Percentiles rank a stretch among this genome's conserved stretches.
Evolutionary conservation across 345 rosid genomes (phyloP).

Genomic region (Microcos paniculata): DNA sequence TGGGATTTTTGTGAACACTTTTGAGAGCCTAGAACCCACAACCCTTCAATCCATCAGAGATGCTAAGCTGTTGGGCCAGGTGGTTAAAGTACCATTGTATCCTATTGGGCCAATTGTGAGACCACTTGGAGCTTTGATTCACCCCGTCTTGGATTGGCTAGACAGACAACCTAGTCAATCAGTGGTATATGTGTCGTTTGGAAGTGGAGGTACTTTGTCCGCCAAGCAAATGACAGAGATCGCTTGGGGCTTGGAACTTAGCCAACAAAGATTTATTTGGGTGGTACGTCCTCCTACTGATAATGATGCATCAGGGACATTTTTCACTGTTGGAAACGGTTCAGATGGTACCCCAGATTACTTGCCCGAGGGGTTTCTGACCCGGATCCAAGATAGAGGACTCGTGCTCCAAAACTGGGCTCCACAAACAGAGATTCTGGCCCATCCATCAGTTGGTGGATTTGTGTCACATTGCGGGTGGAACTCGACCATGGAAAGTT

Average conservation of each 20-base stretch:
- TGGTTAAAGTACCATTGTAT: slow-evolving; percentile 32
- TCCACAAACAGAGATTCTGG: slow-evolving; percentile 53
- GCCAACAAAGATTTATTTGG: slow-evolving; percentile 63
- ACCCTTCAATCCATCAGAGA: slow-evolving; percentile 37
- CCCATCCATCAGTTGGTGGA: slow-evolving; percentile 58
- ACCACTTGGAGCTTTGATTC: neutral
- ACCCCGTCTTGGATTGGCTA: slow-evolving; percentile 40
- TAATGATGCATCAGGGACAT: slow-evolving; percentile 16
- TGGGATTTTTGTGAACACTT: slow-evolving; percentile 59
- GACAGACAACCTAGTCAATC: slow-evolving; percentile 47
- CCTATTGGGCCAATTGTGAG: slow-evolving; percentile 47
- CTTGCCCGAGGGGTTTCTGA: slow-evolving; percentile 55
- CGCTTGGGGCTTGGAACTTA: slow-evolving; percentile 70
- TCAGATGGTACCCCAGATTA: slow-evolving; percentile 16
- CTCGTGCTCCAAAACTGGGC: slow-evolving; percentile 55
- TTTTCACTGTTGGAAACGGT: slow-evolving; percentile 15
- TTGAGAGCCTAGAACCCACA: slow-evolving; percentile 52
- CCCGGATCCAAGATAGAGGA: slow-evolving; percentile 35
- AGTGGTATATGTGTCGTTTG: slow-evolving; percentile 61
- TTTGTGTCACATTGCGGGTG: slow-evolving; percentile 75
- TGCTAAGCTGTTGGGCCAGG: slow-evolving; percentile 13
- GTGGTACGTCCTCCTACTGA: slow-evolving; percentile 44
- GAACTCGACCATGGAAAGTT: slow-evolving; percentile 65
- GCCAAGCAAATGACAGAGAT: slow-evolving; percentile 45
- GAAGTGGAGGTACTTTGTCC: slow-evolving; percentile 62